A percentile compares a stretch with the other conserved stretches of the same genome.
phyloP scores from a whole-genome alignment of 805 yeast genomes.

The Zygoascus biomembranicola region DNA sequence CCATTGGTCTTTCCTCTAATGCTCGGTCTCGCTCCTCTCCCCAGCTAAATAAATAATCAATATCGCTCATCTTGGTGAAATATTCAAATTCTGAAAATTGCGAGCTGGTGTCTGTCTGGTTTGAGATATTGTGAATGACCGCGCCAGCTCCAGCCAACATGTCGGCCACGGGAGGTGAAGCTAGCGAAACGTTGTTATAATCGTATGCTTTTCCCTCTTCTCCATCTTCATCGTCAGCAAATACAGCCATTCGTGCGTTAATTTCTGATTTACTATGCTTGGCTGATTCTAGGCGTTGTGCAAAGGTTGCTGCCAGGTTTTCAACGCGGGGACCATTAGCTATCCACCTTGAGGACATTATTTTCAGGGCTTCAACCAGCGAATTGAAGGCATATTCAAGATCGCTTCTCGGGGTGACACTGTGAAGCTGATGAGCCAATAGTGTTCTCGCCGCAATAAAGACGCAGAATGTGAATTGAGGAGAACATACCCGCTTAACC shows the following conservation, averaged over 20 bases:
- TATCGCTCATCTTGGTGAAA: neutral
- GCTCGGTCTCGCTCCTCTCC: neutral
- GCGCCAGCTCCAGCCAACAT: neutral
- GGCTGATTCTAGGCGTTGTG: slow-evolving; percentile 8
- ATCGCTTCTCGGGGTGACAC: neutral
- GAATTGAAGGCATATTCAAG: slow-evolving; percentile 2
- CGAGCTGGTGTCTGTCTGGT: no score
- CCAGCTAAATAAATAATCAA: slow-evolving; percentile 5
- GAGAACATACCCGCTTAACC: slow-evolving; percentile 7
- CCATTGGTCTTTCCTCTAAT: no score
- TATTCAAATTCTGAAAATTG: neutral
- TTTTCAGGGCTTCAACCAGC: slow-evolving; percentile 7
- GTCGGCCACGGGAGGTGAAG: slow-evolving; percentile 9
- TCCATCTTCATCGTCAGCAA: slow-evolving; percentile 4
- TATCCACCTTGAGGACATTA: slow-evolving; percentile 12
- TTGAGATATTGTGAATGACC: neutral
- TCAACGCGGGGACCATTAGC: slow-evolving; percentile 4
- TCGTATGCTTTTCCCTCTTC: neutral
- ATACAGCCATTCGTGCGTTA: slow-evolving; percentile 7
- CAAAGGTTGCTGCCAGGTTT: slow-evolving; percentile 14
- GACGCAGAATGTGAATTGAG: slow-evolving; percentile 12
- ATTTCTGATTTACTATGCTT: slow-evolving; percentile 5
- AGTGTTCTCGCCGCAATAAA: slow-evolving; percentile 14
- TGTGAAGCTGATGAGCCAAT: slow-evolving; percentile 3
- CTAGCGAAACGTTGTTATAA: slow-evolving; percentile 3